These are phyloP conservation scores for Fusarium duplospermum DNA, from an alignment of 2,329 filamentous ascomycete genomes.

Conservation along the genomic window DNA sequence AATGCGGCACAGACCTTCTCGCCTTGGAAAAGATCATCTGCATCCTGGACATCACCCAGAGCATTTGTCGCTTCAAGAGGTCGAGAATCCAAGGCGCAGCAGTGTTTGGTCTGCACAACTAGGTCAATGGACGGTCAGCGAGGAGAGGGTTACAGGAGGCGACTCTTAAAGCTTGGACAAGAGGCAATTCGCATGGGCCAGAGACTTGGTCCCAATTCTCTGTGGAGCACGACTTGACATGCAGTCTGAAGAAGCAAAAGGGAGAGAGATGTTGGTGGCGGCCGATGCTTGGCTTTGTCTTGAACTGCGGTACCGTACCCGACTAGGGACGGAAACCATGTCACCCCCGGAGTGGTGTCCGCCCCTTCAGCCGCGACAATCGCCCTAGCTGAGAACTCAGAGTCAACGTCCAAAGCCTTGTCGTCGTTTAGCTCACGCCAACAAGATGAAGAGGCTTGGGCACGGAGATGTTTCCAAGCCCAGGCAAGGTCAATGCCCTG, in stretches of 20 bases:
- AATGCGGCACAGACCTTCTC: not conserved
- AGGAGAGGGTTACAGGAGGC: not conserved
- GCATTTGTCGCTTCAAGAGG: not conserved
- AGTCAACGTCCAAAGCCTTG: not conserved
- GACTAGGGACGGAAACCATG: not conserved
- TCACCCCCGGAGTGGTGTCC: not conserved
- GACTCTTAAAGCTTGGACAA: not conserved
- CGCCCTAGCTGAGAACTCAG: conserved; percentile 3
- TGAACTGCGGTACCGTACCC: not conserved
- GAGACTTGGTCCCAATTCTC: not conserved
- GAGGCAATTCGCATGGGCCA: not conserved
- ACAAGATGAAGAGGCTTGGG: not conserved
- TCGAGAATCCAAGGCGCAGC: not conserved
- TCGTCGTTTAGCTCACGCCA: not conserved
- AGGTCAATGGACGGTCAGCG: not conserved
- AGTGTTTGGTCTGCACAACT: not conserved
- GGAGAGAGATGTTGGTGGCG: not conserved
- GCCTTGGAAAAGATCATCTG: not conserved
- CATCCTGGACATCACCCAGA: not conserved
- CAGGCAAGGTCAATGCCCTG: not conserved
- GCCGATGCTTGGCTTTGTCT: not conserved
- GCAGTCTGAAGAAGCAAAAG: not conserved
- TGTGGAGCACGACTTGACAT: not conserved
- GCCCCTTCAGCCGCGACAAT: not conserved
- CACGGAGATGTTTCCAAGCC: not conserved